Evolutionary conservation across 1,139 yeast species (phyloP).

Genomic region (Geotrichum fermentans): DNA sequence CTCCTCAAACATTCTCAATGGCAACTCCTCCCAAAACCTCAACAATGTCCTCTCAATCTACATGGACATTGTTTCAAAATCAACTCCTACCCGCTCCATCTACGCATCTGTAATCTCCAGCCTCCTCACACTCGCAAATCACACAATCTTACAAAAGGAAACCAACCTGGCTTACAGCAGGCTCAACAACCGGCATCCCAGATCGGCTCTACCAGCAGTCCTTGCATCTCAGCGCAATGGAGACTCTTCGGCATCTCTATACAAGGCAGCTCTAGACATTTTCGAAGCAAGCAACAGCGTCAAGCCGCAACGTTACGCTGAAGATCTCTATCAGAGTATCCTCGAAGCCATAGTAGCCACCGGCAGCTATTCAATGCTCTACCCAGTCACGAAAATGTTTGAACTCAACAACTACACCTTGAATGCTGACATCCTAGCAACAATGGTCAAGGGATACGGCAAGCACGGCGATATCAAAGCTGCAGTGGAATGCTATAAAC

Average conservation of each 20-base stretch:
- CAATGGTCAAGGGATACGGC: constrained; percentile 24
- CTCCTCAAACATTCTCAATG: constrained; percentile 5
- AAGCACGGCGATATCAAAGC: constrained; percentile 20
- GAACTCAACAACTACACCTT: constrained; percentile 14
- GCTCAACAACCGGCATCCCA: constrained; percentile 15
- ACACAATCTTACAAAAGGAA: constrained; percentile 5
- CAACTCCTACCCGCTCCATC: constrained; percentile 27
- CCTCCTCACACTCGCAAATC: constrained; percentile 30
- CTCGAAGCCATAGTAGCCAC: constrained; percentile 22
- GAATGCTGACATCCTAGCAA: constrained; percentile 10
- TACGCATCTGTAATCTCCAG: constrained; percentile 32
- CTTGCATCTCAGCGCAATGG: constrained; percentile 18
- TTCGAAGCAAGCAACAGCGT: constrained; percentile 31
- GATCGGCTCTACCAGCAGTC: constrained; percentile 15
- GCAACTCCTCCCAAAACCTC: constrained; percentile 8
- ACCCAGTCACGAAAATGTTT: constrained; percentile 9
- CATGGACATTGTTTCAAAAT: constrained; percentile 6
- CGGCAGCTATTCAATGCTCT: constrained; percentile 17
- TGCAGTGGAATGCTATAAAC: constrained; percentile 21
- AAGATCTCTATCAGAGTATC: constrained; percentile 22
- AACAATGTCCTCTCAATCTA: constrained; percentile 9
- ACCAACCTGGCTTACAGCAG: constrained; percentile 18
- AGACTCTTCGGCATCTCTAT: constrained; percentile 25
- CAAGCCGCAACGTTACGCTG: constrained; percentile 23
- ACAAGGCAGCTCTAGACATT: constrained; percentile 30